Percentiles rank a stretch among this genome's conserved stretches.
Evolutionary conservation across 257 asterid species (phyloP).

Genomic region (Fraxinus anomala): DNA sequence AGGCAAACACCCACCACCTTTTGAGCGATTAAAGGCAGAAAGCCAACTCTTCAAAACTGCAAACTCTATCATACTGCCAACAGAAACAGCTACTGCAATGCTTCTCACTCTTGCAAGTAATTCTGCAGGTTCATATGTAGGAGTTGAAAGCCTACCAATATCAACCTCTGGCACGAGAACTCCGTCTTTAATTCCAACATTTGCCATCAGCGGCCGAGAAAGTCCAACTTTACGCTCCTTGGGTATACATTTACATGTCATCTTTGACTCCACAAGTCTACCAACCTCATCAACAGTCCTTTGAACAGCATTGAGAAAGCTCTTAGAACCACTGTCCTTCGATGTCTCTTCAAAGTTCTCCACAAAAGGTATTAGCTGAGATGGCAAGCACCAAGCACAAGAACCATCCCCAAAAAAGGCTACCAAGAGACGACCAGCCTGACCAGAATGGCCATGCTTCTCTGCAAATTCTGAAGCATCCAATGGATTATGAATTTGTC

Average conservation of each 20-base stretch:
- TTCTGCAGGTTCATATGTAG: constrained; percentile 43
- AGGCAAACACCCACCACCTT: constrained; percentile 39
- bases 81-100: constrained; percentile 30
- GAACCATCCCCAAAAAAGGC: constrained; percentile 79
- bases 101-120: constrained; percentile 36
- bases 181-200: constrained; percentile 59
- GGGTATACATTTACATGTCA: constrained; percentile 53
- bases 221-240: constrained; percentile 39
- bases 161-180: constrained; percentile 58
- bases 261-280: constrained; percentile 44
- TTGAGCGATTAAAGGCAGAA: constrained; percentile 57
- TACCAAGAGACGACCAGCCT: constrained; percentile 58
- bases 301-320: constrained; percentile 47
- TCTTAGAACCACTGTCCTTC: constrained; percentile 33
- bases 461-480: constrained; percentile 65
- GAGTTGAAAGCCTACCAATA: constrained; percentile 36
- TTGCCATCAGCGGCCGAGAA: constrained; percentile 39
- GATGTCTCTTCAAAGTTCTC: constrained; percentile 54
- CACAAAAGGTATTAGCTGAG: constrained; percentile 59
- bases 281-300: constrained; percentile 55
- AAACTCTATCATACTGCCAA: constrained; percentile 47
- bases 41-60: constrained; percentile 54
- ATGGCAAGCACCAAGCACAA: constrained; percentile 71
- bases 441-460: constrained; percentile 48
- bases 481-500: constrained; percentile 60